Evolutionary conservation across 23 red algal species (phyloP).

Genomic region (Gracilaria domingensis): DNA sequence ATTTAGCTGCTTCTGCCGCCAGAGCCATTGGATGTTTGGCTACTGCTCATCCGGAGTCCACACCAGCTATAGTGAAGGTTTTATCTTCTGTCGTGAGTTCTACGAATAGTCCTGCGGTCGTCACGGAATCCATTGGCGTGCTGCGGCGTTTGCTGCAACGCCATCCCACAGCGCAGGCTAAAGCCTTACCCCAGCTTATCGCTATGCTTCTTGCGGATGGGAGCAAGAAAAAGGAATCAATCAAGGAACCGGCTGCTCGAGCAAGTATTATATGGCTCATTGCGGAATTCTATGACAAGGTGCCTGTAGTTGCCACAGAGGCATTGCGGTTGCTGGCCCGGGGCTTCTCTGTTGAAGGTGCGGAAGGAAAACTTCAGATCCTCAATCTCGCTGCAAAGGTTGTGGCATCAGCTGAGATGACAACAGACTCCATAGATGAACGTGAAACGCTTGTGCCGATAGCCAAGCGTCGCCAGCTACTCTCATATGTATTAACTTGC

Average conservation of each 20-base stretch:
- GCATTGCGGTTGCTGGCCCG: conserved; percentile 69
- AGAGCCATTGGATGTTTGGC: conserved; percentile 75
- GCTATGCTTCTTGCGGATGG: conserved; percentile 54
- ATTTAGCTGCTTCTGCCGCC: conserved; percentile 61
- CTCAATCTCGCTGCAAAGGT: conserved; percentile 83
- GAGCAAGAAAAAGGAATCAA: conserved; percentile 21
- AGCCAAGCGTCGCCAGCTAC: conserved; percentile 28
- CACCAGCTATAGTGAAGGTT: conserved; percentile 64
- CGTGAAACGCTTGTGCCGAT: not conserved
- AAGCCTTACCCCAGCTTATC: conserved; percentile 67
- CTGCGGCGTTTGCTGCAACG: conserved; percentile 76
- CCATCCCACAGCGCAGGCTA: conserved; percentile 70
- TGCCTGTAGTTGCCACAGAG: conserved; percentile 71
- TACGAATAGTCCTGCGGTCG: conserved; percentile 56
- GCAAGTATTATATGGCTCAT: conserved; percentile 87
- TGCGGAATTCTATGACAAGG: conserved; percentile 75
- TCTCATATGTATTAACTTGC: conserved; percentile 63
- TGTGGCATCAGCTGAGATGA: conserved; percentile 27
- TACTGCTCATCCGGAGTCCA: conserved; percentile 67
- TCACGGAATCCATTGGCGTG: conserved; percentile 79
- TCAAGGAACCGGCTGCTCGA: conserved; percentile 69
- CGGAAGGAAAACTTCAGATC: conserved; percentile 83
- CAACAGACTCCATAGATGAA: conserved; percentile 7
- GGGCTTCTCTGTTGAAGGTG: conserved; percentile 66
- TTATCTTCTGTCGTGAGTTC: conserved; percentile 65